Percentiles rank a stretch among this genome's conserved stretches.
phyloP scores from a whole-genome alignment of 768 basidiomycete species.

The Stropharia rugosoannulata region DNA sequence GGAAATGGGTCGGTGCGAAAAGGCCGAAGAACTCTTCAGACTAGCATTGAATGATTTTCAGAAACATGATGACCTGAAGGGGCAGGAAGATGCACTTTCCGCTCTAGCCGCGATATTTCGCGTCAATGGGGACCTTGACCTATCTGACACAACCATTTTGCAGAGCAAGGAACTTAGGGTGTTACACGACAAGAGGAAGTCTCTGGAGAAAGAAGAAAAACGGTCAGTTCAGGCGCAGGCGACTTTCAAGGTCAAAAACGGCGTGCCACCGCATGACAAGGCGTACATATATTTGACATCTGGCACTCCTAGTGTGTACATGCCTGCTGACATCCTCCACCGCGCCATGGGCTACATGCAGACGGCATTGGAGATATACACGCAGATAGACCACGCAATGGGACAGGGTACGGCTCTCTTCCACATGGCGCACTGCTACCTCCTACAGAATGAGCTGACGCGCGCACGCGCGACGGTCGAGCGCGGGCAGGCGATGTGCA shows the following conservation, averaged over 20 bases:
- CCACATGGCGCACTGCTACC: not conserved
- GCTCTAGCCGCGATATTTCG: not conserved
- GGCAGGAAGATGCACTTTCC: not conserved
- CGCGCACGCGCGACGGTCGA: not conserved
- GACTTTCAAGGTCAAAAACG: not conserved
- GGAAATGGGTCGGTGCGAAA: not conserved
- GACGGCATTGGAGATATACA: not conserved
- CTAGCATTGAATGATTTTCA: not conserved
- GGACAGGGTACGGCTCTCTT: constrained; percentile 4
- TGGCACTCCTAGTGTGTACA: not conserved
- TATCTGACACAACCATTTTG: not conserved
- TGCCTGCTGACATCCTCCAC: not conserved
- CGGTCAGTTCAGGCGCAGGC: not conserved
- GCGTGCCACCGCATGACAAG: not conserved
- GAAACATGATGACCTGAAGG: not conserved
- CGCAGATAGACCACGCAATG: not conserved
- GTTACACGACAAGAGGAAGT: not conserved
- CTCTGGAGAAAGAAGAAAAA: not conserved
- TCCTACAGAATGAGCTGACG: not conserved
- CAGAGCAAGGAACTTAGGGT: not conserved
- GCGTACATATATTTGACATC: not conserved
- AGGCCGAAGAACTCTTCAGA: not conserved
- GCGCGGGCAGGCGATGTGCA: not conserved
- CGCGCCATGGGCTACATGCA: not conserved
- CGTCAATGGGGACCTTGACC: not conserved